Conservation (phyloP, 2,329 filamentous ascomycete genomes). For the Corynespora cassiicola region DNA sequence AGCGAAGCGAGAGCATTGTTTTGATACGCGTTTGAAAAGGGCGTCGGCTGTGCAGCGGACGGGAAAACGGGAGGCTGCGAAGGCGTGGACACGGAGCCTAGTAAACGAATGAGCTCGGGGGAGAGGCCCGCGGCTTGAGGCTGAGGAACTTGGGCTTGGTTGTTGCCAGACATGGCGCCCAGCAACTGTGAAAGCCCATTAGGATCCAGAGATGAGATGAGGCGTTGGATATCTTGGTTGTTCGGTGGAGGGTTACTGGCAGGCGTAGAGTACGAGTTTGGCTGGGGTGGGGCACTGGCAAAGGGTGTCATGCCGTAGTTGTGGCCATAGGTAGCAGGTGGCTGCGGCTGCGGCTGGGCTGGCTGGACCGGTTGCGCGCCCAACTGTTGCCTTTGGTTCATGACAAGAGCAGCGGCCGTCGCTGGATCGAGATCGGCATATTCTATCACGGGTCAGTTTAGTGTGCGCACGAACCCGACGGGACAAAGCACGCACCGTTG, state of each 20-base stretch:
- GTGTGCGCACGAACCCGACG: no score
- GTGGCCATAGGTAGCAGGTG: slow-evolving; percentile 25
- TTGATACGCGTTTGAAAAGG: slow-evolving; percentile 43
- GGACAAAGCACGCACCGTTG: slow-evolving; percentile 69
- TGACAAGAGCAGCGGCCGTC: slow-evolving; percentile 81
- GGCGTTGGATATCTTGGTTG: slow-evolving; percentile 62
- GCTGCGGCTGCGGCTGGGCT: slow-evolving; percentile 39
- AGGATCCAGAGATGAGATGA: slow-evolving; percentile 73
- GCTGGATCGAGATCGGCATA: slow-evolving; percentile 82
- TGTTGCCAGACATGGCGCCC: slow-evolving; percentile 58
- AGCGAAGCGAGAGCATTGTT: slow-evolving; percentile 39
- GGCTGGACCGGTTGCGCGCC: slow-evolving; percentile 40
- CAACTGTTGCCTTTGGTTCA: slow-evolving; percentile 70
- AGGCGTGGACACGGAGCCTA: slow-evolving; percentile 40
- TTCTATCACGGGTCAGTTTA: slow-evolving; percentile 54
- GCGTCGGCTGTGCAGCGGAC: slow-evolving; percentile 26
- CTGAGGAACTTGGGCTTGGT: slow-evolving; percentile 48
- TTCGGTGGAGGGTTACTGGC: slow-evolving; percentile 24
- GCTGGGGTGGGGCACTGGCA: slow-evolving; percentile 39
- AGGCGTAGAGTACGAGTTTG: slow-evolving; percentile 47
- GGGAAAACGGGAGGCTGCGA: slow-evolving; percentile 30
- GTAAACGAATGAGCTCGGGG: slow-evolving; percentile 46
- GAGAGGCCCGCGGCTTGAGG: slow-evolving; percentile 39
- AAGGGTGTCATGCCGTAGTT: slow-evolving; percentile 37
- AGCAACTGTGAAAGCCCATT: slow-evolving; percentile 74